A percentile compares a stretch with the other conserved stretches of the same genome.
phyloP scores from a whole-genome alignment of 345 rosid genomes.

The Populus alba region DNA sequence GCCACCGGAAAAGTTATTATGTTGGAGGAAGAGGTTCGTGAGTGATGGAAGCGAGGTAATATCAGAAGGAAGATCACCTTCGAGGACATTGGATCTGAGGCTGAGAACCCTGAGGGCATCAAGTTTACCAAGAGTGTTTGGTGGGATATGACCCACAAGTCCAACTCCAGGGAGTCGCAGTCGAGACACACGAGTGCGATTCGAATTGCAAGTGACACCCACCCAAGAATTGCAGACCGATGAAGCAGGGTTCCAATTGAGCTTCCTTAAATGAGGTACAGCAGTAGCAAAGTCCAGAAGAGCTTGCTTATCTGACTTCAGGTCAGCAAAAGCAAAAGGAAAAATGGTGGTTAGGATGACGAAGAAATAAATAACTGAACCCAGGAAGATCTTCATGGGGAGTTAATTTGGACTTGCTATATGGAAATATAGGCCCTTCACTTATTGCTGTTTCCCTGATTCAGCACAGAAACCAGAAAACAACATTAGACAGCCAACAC shows the following conservation, averaged over 20 bases:
- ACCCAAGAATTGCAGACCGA: constrained; percentile 57
- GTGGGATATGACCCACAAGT: constrained; percentile 26
- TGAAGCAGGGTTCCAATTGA: constrained; percentile 57
- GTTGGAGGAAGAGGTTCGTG: constrained; percentile 24
- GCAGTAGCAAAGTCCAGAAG: constrained; percentile 56
- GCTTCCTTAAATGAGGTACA: constrained; percentile 54
- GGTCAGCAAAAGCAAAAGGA: constrained; percentile 47
- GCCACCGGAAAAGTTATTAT: constrained; percentile 26
- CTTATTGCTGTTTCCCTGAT: constrained; percentile 39
- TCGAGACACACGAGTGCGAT: constrained; percentile 21
- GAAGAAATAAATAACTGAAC: constrained; percentile 29
- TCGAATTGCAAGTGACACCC: constrained; percentile 25
- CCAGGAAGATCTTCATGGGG: constrained; percentile 35
- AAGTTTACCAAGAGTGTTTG: constrained; percentile 33
- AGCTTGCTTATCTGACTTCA: constrained; percentile 64
- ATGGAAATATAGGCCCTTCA: constrained; percentile 27
- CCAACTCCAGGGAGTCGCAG: constrained; percentile 37
- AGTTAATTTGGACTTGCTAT: constrained; percentile 15
- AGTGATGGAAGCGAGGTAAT: constrained; percentile 35
- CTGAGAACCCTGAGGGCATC: constrained; percentile 30
- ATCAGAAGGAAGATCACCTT: constrained; percentile 28
- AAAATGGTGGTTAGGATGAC: constrained; percentile 24
- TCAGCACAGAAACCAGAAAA: constrained; percentile 20
- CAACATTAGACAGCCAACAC: constrained; percentile 11
- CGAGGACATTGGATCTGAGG: constrained; percentile 29